Evolutionary conservation across 208 protist genomes (phyloP).

Genomic region (Baffinella frigidus): DNA sequence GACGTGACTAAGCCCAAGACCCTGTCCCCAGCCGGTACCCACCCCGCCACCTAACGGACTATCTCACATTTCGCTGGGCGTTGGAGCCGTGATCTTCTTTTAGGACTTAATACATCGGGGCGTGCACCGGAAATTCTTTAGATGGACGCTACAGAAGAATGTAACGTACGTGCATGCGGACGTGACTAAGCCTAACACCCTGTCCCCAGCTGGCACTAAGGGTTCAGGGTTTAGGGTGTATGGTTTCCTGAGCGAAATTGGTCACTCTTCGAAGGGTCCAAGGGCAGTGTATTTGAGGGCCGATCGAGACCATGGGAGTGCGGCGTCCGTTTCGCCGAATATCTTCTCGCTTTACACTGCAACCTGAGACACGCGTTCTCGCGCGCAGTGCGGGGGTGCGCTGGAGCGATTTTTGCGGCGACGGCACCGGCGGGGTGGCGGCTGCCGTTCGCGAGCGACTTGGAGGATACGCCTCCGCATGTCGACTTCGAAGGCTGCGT

Average conservation of each 20-base stretch:
- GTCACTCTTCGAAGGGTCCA: background rate
- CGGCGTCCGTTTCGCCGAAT: too few species aligned
- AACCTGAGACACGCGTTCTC: too few species aligned
- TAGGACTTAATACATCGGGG: too few species aligned
- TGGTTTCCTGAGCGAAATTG: background rate
- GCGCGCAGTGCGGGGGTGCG: too few species aligned
- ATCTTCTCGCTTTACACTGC: too few species aligned
- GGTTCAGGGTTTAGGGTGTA: background rate
- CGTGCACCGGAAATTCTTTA: too few species aligned
- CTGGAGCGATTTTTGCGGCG: background rate
- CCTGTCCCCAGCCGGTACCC: background rate
- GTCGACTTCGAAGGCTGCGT: background rate
- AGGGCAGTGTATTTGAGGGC: too few species aligned
- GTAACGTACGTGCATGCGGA: background rate
- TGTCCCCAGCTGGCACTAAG: background rate
- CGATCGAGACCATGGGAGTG: too few species aligned
- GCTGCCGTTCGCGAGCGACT: background rate
- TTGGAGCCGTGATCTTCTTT: too few species aligned
- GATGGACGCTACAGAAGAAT: too few species aligned
- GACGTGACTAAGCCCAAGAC: background rate
- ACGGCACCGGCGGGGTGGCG: background rate
- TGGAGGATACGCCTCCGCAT: background rate
- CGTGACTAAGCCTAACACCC: background rate
- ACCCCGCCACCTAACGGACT: too few species aligned
- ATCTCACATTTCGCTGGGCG: background rate